These are phyloP conservation scores for Tephrocybe sp. DNA, from an alignment of 768 basidiomycete genomes.

Conservation along the genomic window DNA sequence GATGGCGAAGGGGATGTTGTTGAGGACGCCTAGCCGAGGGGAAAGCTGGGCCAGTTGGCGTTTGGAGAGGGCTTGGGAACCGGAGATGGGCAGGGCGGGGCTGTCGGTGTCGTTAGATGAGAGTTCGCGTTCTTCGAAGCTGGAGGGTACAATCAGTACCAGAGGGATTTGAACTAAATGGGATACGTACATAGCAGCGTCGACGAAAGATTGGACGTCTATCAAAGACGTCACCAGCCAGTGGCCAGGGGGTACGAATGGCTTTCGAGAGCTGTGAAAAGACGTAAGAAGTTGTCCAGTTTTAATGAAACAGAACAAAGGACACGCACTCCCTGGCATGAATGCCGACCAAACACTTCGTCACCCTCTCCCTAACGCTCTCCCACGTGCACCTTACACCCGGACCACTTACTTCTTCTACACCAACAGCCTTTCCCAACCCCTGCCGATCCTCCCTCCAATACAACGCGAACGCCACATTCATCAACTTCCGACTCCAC, in stretches of 20 bases:
- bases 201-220: constrained; percentile 65
- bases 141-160: constrained; percentile 23
- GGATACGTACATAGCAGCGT: constrained; percentile 74
- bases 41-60: constrained; percentile 75
- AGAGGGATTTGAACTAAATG: not conserved
- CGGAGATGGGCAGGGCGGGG: not conserved
- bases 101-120: constrained; percentile 20
- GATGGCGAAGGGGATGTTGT: constrained; percentile 95
- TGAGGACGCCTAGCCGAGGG: constrained; percentile 85
- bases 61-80: constrained; percentile 36
- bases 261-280: constrained; percentile 67
- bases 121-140: constrained; percentile 66
- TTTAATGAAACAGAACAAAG: constrained; percentile 10
- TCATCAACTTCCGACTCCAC: constrained; percentile 77
- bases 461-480: constrained; percentile 78
- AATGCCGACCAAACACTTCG: constrained; percentile 75
- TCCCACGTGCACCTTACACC: constrained; percentile 59
- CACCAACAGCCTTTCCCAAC: constrained; percentile 18
- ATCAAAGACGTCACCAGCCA: constrained; percentile 70
- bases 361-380: constrained; percentile 71
- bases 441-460: constrained; percentile 42
- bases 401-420: constrained; percentile 10
- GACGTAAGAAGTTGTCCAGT: no score
- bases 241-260: constrained; percentile 81
- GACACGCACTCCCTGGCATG: constrained; percentile 83